Evolutionary conservation across 768 basidiomycete species (phyloP).

Genomic region (Russula compacta): DNA sequence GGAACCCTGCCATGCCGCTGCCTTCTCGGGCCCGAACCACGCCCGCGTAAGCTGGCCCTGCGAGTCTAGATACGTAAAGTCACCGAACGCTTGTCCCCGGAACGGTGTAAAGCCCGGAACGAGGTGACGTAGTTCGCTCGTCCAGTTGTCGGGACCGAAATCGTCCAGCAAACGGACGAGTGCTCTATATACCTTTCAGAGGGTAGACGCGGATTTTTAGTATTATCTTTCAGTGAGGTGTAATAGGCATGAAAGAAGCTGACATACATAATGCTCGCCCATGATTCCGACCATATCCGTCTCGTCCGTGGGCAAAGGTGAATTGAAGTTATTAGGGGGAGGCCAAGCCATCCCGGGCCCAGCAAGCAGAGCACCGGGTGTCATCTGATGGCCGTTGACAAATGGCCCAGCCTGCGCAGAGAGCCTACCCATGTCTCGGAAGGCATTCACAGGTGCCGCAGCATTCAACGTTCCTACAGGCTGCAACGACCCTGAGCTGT

Average conservation of each 20-base stretch:
- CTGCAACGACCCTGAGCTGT: background rate
- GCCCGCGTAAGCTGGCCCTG: conserved; percentile 21
- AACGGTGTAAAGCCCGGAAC: conserved; percentile 19
- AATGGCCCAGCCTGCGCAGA: background rate
- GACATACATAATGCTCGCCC: conserved; percentile 20
- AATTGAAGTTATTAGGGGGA: background rate
- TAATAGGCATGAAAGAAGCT: background rate
- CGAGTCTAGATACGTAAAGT: conserved; percentile 23
- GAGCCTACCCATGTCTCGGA: background rate
- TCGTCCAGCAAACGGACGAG: conserved; percentile 12
- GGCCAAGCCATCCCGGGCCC: background rate
- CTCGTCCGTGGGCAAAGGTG: background rate
- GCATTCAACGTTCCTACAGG: background rate
- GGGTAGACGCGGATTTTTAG: background rate
- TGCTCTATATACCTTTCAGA: conserved; percentile 15
- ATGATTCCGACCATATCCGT: conserved; percentile 15
- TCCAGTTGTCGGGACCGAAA: conserved; percentile 25
- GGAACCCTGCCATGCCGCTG: conserved; percentile 14
- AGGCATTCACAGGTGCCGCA: background rate
- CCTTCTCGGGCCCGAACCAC: conserved; percentile 17
- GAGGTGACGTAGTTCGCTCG: conserved; percentile 21
- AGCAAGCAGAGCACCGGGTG: background rate
- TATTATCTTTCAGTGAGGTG: background rate
- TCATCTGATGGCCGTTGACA: background rate
- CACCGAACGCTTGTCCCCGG: conserved; percentile 16